phyloP scores from a whole-genome alignment of 345 rosid genomes.

The Dimocarpus longan region DNA sequence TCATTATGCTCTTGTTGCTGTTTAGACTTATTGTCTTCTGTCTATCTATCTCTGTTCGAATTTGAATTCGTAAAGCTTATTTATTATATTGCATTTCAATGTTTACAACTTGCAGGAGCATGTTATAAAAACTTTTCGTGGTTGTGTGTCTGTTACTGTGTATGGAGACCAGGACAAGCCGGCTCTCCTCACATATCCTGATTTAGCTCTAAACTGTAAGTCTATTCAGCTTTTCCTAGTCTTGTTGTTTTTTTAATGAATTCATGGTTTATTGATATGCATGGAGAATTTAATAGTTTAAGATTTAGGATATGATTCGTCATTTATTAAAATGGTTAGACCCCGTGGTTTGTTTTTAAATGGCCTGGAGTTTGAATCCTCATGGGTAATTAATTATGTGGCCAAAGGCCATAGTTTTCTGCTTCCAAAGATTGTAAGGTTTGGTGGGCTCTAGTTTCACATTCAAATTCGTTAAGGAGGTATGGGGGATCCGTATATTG shows the following conservation, averaged over 20 bases:
- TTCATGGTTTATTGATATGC: neutral
- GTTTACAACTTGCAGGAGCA: conserved; percentile 58
- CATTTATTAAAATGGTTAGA: too few species aligned
- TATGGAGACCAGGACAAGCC: conserved; percentile 96
- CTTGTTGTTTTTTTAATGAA: neutral
- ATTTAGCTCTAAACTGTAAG: conserved; percentile 87
- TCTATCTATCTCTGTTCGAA: conserved; percentile 15
- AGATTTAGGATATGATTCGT: too few species aligned
- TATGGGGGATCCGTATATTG: too few species aligned
- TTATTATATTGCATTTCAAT: conserved; percentile 25
- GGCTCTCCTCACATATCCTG: conserved; percentile 92
- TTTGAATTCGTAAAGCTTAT: conserved; percentile 17
- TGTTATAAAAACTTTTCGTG: conserved; percentile 62
- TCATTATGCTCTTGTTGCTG: neutral
- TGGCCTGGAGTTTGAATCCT: too few species aligned
- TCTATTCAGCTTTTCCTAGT: neutral
- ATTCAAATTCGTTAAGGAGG: too few species aligned
- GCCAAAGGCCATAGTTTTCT: too few species aligned
- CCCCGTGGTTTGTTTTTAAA: too few species aligned
- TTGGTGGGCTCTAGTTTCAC: too few species aligned
- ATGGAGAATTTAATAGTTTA: too few species aligned
- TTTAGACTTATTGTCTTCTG: neutral
- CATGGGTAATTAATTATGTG: too few species aligned
- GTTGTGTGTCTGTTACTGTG: conserved; percentile 76
- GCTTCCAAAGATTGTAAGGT: too few species aligned